These are phyloP conservation scores for Malus hybrid DNA, from an alignment of 331 rosid genomes.

Conservation along the genomic window DNA sequence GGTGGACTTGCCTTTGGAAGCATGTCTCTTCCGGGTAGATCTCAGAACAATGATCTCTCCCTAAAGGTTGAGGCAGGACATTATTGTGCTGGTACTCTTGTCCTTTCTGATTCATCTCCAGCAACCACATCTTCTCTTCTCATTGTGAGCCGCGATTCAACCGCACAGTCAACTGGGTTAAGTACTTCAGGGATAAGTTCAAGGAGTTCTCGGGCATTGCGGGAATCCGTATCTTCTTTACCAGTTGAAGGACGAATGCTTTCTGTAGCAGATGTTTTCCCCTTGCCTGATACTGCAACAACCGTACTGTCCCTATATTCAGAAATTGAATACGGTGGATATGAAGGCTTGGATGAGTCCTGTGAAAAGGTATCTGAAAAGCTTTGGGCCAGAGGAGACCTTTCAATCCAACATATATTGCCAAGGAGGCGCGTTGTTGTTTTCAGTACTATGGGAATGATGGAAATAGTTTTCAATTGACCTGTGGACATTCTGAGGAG, in stretches of 20 bases:
- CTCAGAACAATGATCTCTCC: constrained; percentile 84
- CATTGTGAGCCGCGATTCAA: constrained; percentile 75
- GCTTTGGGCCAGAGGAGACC: constrained; percentile 97
- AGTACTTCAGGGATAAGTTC: constrained; percentile 49
- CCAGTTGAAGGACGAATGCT: constrained; percentile 98
- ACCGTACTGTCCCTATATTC: constrained; percentile 79
- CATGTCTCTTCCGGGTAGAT: constrained; percentile 70
- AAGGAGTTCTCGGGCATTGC: constrained; percentile 78
- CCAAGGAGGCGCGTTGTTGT: constrained; percentile 86
- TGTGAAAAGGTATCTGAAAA: constrained; percentile 69
- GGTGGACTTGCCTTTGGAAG: constrained; percentile 88
- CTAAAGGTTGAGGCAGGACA: constrained; percentile 82
- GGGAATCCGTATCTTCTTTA: constrained; percentile 78
- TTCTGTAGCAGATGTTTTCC: constrained; percentile 82
- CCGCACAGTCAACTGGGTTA: constrained; percentile 50
- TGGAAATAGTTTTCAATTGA: constrained; percentile 89
- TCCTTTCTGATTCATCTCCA: constrained; percentile 93
- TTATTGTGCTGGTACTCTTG: constrained; percentile 86
- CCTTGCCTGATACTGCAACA: constrained; percentile 67
- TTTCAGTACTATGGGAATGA: constrained; percentile 96
- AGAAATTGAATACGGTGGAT: constrained; percentile 77
- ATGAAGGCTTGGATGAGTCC: constrained; percentile 52
- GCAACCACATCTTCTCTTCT: constrained; percentile 82
- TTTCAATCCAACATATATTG: constrained; percentile 85
- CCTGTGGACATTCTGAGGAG: constrained; percentile 89